These are phyloP conservation scores for Scedosporium dehoogii DNA, from an alignment of 2,329 filamentous ascomycete species.

Conservation along the genomic window DNA sequence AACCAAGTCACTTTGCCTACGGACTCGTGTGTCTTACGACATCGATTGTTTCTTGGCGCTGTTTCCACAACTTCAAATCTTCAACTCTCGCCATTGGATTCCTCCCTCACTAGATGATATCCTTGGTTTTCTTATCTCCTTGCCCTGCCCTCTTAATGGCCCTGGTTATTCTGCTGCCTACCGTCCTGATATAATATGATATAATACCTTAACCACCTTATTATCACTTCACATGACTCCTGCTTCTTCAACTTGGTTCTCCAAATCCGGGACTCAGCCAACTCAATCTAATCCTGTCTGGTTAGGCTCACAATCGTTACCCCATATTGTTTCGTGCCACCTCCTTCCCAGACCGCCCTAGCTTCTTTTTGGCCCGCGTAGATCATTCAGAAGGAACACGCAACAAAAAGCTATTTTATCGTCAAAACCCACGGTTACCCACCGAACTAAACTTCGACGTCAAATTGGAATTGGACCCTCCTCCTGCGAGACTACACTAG, in stretches of 20 bases:
- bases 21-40: background rate
- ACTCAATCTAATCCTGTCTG: too few species aligned
- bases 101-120: too few species aligned
- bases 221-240: too few species aligned
- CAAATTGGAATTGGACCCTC: background rate
- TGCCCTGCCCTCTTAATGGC: too few species aligned
- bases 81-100: background rate
- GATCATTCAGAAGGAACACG: background rate
- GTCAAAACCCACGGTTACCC: background rate
- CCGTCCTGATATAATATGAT: too few species aligned
- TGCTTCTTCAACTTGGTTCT: too few species aligned
- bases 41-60: background rate
- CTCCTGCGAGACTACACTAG: background rate
- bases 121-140: background rate
- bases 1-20: too few species aligned
- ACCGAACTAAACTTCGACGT: background rate
- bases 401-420: background rate
- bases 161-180: too few species aligned
- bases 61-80: background rate
- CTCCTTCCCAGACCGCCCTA: background rate
- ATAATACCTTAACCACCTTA: too few species aligned
- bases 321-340: background rate
- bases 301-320: too few species aligned
- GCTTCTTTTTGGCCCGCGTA: background rate
- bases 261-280: too few species aligned